Evolutionary conservation across 306 rosid species (phyloP).

Genomic region (Sesbania bispinosa): DNA sequence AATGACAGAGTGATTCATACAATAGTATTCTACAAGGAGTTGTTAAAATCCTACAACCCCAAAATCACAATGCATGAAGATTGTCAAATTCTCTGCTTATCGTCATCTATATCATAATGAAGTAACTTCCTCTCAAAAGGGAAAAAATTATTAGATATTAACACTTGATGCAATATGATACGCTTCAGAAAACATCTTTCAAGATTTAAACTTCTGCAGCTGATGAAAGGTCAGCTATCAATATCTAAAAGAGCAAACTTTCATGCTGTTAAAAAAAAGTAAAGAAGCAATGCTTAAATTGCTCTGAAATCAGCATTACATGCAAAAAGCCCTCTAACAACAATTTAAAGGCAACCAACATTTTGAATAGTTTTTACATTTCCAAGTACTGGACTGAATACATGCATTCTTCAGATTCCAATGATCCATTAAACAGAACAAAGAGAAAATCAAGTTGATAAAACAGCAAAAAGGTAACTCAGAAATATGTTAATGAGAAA

Average conservation of each 20-base stretch:
- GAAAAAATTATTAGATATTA: no score
- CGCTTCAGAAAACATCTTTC: background rate
- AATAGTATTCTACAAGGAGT: no score
- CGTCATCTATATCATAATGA: background rate
- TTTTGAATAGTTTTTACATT: background rate
- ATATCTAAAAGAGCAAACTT: no score
- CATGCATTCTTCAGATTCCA: conserved; percentile 21
- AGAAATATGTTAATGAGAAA: background rate
- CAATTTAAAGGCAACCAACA: background rate
- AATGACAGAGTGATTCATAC: no score
- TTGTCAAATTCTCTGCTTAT: background rate
- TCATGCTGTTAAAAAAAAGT: no score
- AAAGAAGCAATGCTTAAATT: conserved; percentile 1
- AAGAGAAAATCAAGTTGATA: background rate
- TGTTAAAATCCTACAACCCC: background rate
- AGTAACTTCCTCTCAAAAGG: background rate
- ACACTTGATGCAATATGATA: background rate
- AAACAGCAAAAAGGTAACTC: background rate
- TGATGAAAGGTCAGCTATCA: background rate
- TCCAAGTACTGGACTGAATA: background rate
- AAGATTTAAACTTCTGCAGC: background rate
- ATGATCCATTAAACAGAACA: background rate
- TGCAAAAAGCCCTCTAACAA: conserved; percentile 1
- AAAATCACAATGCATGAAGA: background rate
- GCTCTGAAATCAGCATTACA: background rate